Percentiles rank a stretch among this genome's conserved stretches.
phyloP scores from a whole-genome alignment of 305 asterid species.

The Fraxinus xanthoxyloides region DNA sequence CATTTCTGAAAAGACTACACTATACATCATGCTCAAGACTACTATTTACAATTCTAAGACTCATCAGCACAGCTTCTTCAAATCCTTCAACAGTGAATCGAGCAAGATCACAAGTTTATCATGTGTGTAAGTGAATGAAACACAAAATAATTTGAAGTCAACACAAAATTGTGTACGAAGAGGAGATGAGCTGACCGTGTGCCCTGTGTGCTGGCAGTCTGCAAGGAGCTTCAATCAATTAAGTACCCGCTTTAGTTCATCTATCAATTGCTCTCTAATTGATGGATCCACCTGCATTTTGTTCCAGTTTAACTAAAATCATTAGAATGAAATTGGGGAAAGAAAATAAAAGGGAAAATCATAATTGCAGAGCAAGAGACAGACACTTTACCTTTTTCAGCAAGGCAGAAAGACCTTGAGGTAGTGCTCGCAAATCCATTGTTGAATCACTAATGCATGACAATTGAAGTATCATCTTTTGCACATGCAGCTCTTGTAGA shows the following conservation, averaged over 20 bases:
- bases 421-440: slow-evolving; percentile 65
- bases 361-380: not conserved
- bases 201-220: not conserved
- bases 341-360: not conserved
- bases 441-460: slow-evolving; percentile 65
- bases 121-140: not conserved
- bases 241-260: slow-evolving; percentile 44
- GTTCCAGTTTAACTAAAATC: not conserved
- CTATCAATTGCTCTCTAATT: slow-evolving; percentile 32
- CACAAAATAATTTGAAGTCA: not conserved
- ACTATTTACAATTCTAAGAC: slow-evolving; percentile 25
- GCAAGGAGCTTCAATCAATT: slow-evolving; percentile 22
- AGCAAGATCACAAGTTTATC: not conserved
- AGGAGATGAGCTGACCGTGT: not conserved
- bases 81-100: not conserved
- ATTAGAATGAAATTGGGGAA: not conserved
- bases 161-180: not conserved
- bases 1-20: slow-evolving; percentile 5
- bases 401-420: slow-evolving; percentile 76
- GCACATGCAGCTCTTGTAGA: slow-evolving; percentile 62
- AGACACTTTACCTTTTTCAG: slow-evolving; percentile 51
- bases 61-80: slow-evolving; percentile 10
- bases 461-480: slow-evolving; percentile 61
- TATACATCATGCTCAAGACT: slow-evolving; percentile 19
- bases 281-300: slow-evolving; percentile 48